phyloP scores from a whole-genome alignment of 306 rosid species.

The Trifolium pratense region DNA sequence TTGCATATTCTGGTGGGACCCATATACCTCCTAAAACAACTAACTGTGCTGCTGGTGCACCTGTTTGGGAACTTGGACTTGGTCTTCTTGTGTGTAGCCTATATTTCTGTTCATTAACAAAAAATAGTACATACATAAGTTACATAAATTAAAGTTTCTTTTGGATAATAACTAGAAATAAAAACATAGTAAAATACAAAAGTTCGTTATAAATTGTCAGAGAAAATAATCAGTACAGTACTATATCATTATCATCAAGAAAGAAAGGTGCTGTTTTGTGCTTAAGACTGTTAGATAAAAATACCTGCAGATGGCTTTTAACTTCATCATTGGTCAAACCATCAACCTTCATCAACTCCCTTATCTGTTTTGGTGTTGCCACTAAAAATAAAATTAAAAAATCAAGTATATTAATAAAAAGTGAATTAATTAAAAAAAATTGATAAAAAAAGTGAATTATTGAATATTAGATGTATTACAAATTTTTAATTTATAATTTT shows the following conservation, averaged over 20 bases:
- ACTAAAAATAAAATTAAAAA: conserved; percentile 43
- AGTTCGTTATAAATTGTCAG: conserved; percentile 41
- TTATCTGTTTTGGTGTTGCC: conserved; percentile 98
- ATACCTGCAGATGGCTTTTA: conserved; percentile 99
- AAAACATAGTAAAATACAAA: not conserved
- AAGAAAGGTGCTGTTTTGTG: conserved; percentile 20
- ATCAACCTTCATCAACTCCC: conserved; percentile 99
- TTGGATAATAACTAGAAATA: not conserved
- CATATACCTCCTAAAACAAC: conserved; percentile 94
- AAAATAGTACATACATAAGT: no score
- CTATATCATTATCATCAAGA: conserved; percentile 9
- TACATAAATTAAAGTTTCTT: not conserved
- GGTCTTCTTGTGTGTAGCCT: conserved; percentile 97
- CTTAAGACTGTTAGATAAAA: conserved; percentile 6
- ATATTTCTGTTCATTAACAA: conserved; percentile 67
- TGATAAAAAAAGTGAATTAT: no score
- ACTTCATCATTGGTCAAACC: conserved; percentile 99
- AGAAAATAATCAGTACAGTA: conserved; percentile 18
- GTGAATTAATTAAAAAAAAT: no score
- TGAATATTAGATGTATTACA: not conserved
- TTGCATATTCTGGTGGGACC: conserved; percentile 95
- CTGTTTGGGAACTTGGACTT: conserved; percentile 87
- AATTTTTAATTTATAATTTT: no score
- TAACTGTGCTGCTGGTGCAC: conserved; percentile 72
- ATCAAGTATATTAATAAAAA: not conserved